Percentiles rank a stretch among this genome's conserved stretches.
Conservation (phyloP, 73 alveolate species). For the Symbiodinium pilosum region DNA sequence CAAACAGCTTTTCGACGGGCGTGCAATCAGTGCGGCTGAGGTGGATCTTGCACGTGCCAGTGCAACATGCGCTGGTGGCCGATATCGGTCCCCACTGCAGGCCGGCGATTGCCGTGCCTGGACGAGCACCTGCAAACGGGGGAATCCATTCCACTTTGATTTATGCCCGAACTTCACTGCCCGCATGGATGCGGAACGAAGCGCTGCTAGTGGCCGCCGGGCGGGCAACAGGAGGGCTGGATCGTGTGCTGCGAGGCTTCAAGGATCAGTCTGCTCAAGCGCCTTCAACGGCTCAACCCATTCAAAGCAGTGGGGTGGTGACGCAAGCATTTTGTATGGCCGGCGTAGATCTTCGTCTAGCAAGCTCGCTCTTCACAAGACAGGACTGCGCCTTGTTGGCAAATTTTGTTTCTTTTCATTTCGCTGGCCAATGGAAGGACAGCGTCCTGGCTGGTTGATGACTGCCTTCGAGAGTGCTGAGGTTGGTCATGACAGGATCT, state of each 20-base stretch:
- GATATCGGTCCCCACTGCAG: not conserved
- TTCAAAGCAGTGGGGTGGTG: too few relatives aligned
- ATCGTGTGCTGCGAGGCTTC: not conserved
- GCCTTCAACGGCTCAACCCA: too few relatives aligned
- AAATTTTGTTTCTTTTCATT: too few relatives aligned
- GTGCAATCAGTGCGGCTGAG: conserved; percentile 9
- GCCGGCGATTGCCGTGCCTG: not conserved
- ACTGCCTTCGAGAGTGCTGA: not conserved
- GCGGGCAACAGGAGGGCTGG: not conserved
- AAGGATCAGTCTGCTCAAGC: not conserved
- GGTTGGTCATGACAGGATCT: not conserved
- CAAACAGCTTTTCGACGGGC: too few relatives aligned
- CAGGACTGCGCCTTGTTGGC: too few relatives aligned
- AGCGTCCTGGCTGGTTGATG: not conserved
- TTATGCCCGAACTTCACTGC: not conserved
- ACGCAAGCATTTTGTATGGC: too few relatives aligned
- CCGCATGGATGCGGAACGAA: not conserved
- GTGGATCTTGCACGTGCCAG: not conserved
- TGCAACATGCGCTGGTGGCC: not conserved
- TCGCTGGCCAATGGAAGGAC: not conserved
- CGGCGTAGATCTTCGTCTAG: not conserved
- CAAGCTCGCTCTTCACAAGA: not conserved
- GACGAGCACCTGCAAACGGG: not conserved
- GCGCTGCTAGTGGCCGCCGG: too few relatives aligned
- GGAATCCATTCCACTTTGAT: not conserved